Evolutionary conservation across 169 alveolate genomes (phyloP), one percentile per base, ranked within the genome.

Genomic region (Hepatocystis sp.): DNA sequence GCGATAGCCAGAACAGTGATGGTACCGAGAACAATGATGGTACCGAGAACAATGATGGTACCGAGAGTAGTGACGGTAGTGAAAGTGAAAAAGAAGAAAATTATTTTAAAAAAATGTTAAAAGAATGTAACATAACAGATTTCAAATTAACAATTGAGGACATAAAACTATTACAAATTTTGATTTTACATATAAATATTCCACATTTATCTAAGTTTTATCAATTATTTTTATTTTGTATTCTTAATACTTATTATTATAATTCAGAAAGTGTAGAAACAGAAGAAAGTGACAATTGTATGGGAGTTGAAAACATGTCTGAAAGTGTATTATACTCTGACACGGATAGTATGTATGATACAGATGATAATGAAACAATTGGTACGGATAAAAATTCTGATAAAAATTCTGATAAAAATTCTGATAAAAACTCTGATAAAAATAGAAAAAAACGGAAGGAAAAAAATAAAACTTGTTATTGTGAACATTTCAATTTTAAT

Each of bases 141-240:
- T 81, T 32, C 19, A 53, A 81, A 36, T 15, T 81, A 55, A 61
- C 13, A 11, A 21, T 42, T 3, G 89, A 81, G 19, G 89, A 81
- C 39, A 56, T 56, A 3, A 53, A 63, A 55, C 19, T 56, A 5
- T 61, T 81, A 2, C 89, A 81, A 55, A 63, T 81, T 8, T 52
- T 81, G 15, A 23, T 52, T n/a, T 51, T 81, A 27, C 89, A 81
- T 30, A 10, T 81, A 27, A 81, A 81, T 17, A 36, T 81, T 10
- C 89, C 89, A 10, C 52, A 52, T 42, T 52, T 81, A 46, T 28
- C 36, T 34, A 19, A 28, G 11, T 81, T 81, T 55, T 63, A 27
- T n/a, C 89, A 81, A 34, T 30, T 81, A 4, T 23, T 81, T 11
- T 53, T 81, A 27, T 81, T 61, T 49, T 81, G 89, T n/a, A 40